phyloP scores from a whole-genome alignment of 2,329 filamentous ascomycete genomes.

The Calonectria pteridis region DNA sequence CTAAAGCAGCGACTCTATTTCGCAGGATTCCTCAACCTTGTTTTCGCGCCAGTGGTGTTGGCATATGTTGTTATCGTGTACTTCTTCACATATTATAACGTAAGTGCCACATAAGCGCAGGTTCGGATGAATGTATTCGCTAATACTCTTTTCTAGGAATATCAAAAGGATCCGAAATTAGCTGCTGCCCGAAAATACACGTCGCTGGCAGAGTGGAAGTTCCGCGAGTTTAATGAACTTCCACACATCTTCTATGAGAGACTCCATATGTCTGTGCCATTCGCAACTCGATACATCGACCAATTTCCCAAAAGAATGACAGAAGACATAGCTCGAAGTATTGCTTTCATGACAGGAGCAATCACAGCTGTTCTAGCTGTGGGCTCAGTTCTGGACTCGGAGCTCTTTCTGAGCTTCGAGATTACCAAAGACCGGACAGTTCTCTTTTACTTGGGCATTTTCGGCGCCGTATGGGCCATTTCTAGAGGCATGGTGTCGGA shows the following conservation, averaged over 20 bases:
- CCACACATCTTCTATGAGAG: slow-evolving; percentile 92
- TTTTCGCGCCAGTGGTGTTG: slow-evolving; percentile 90
- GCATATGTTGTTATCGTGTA: slow-evolving; percentile 88
- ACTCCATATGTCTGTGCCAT: slow-evolving; percentile 94
- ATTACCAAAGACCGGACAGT: slow-evolving; percentile 90
- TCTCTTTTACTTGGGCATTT: slow-evolving; percentile 88
- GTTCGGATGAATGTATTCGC: neutral
- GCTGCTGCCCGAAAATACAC: slow-evolving; percentile 89
- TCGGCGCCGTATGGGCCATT: slow-evolving; percentile 86
- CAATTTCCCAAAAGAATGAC: slow-evolving; percentile 97
- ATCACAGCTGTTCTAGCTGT: slow-evolving; percentile 87
- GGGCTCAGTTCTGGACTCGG: slow-evolving; percentile 88
- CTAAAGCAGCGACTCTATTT: slow-evolving; percentile 84
- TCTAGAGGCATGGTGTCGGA: slow-evolving; percentile 87
- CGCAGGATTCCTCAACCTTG: slow-evolving; percentile 85
- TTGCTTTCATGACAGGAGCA: slow-evolving; percentile 89
- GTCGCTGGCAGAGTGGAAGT: slow-evolving; percentile 96
- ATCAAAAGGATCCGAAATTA: slow-evolving; percentile 91
- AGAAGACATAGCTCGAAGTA: slow-evolving; percentile 84
- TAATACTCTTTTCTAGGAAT: slow-evolving; percentile 72
- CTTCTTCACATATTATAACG: slow-evolving; percentile 95
- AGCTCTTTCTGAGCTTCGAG: slow-evolving; percentile 92
- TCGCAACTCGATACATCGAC: slow-evolving; percentile 90
- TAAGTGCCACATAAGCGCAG: slow-evolving; percentile 54
- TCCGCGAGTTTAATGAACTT: slow-evolving; percentile 97